A percentile compares a stretch with the other conserved stretches of the same genome.
These are phyloP conservation scores for Saccharomycopsis fodiens DNA, from an alignment of 805 yeast species.

Conservation along the genomic window DNA sequence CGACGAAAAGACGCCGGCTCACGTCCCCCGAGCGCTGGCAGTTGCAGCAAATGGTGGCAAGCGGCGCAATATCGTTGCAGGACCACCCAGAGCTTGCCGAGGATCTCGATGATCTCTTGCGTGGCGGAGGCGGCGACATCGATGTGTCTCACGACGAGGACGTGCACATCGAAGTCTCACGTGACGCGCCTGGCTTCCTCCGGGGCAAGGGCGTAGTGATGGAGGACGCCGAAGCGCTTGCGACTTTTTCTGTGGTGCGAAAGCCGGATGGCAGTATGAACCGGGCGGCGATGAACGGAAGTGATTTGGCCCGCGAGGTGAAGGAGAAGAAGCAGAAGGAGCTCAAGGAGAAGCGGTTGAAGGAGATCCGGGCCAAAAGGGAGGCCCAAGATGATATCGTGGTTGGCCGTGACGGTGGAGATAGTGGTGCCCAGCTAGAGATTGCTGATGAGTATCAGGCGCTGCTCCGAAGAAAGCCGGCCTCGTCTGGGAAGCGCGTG, in stretches of 20 bases:
- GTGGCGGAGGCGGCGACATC: constrained; percentile 22
- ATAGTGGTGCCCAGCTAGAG: too few relatives aligned
- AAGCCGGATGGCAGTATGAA: constrained; percentile 75
- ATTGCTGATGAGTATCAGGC: constrained; percentile 11
- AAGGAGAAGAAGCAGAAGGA: constrained; percentile 51
- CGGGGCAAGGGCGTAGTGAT: constrained; percentile 22
- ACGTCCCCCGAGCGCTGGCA: constrained; percentile 94
- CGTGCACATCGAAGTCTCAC: constrained; percentile 66
- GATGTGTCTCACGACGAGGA: constrained; percentile 36
- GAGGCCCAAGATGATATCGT: constrained; percentile 17
- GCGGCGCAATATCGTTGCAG: constrained; percentile 62
- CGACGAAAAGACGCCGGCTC: constrained; percentile 36
- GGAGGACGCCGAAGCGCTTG: constrained; percentile 21
- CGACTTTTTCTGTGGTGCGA: constrained; percentile 52
- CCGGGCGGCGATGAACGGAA: constrained; percentile 71
- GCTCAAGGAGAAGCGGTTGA: constrained; percentile 31
- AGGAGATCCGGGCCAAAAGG: constrained; percentile 32
- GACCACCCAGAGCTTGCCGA: constrained; percentile 62
- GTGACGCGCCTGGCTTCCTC: constrained; percentile 65
- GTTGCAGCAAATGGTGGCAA: constrained; percentile 68
- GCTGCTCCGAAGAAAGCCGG: constrained; percentile 18
- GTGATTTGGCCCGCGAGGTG: constrained; percentile 55
- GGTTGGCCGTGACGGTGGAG: too few relatives aligned
- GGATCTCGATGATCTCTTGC: constrained; percentile 18
- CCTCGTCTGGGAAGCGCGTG: constrained; percentile 22